Conservation (phyloP, 768 basidiomycete species). For the Phlebiopsis gigantea region DNA sequence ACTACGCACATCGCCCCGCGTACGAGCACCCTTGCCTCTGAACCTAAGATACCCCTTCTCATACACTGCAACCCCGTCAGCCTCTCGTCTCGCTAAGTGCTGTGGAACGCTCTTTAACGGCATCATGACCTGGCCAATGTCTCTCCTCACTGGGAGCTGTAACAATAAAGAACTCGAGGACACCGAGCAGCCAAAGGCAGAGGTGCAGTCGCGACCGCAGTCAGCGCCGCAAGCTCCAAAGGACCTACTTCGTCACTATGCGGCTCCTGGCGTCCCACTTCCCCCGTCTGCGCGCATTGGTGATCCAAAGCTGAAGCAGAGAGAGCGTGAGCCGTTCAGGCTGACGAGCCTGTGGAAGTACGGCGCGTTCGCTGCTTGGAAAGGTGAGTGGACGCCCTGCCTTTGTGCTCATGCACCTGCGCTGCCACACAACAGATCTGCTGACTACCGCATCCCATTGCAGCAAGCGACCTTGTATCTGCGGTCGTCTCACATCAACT, state of each 20-base stretch:
- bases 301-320: conserved; percentile 52
- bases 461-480: conserved; percentile 43
- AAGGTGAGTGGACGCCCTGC: conserved; percentile 39
- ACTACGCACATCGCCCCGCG: neutral
- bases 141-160: conserved; percentile 11
- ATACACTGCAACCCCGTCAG: neutral
- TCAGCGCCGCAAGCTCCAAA: neutral
- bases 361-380: conserved; percentile 41
- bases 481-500: conserved; percentile 78
- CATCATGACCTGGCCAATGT: conserved; percentile 22
- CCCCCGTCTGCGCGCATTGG: conserved; percentile 75
- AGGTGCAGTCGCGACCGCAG: neutral
- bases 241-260: conserved; percentile 46
- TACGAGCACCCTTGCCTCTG: neutral
- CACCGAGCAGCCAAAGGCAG: neutral
- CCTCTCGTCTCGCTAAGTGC: neutral
- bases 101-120: neutral
- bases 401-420: neutral
- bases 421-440: neutral
- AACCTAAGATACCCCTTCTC: neutral
- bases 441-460: neutral
- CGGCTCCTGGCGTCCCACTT: conserved; percentile 54
- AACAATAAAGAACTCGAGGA: neutral
- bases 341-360: conserved; percentile 73
- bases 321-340: conserved; percentile 48